Evolutionary conservation across 73 alveolate genomes (phyloP).

Genomic region (Paramecium sonneborni): DNA sequence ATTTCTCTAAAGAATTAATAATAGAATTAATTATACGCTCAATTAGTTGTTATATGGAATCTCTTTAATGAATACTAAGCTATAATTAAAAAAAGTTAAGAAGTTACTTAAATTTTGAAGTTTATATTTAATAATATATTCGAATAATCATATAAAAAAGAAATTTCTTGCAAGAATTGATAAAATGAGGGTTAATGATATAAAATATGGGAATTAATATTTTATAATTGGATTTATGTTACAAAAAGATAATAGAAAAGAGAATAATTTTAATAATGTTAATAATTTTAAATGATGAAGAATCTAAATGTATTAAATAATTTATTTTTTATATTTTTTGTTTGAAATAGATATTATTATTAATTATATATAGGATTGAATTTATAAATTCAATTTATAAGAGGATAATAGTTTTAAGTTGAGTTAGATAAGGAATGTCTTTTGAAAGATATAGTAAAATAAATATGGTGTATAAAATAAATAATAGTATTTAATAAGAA

Average conservation of each 20-base stretch:
- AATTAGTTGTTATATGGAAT: not conserved
- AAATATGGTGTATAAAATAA: no score
- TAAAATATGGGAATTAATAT: not conserved
- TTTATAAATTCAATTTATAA: not conserved
- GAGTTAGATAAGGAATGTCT: no score
- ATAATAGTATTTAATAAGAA: not conserved
- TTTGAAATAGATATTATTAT: not conserved
- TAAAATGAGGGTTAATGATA: not conserved
- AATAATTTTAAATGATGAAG: no score
- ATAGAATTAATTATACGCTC: not conserved
- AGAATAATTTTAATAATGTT: no score
- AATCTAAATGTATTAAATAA: not conserved
- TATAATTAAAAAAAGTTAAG: not conserved
- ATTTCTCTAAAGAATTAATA: not conserved
- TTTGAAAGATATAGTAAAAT: no score
- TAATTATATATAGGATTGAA: no score
- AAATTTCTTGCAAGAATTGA: constrained; percentile 11
- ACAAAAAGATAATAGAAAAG: not conserved
- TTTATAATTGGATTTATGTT: not conserved
- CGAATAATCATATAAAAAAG: not conserved
- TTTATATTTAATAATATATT: not conserved
- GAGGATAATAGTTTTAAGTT: no score
- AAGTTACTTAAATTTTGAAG: not conserved
- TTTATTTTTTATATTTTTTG: not conserved
- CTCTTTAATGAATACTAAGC: not conserved